Percentiles rank a stretch among this genome's conserved stretches.
phyloP scores from a whole-genome alignment of 75 land plant genomes.

The Picea glauca region DNA sequence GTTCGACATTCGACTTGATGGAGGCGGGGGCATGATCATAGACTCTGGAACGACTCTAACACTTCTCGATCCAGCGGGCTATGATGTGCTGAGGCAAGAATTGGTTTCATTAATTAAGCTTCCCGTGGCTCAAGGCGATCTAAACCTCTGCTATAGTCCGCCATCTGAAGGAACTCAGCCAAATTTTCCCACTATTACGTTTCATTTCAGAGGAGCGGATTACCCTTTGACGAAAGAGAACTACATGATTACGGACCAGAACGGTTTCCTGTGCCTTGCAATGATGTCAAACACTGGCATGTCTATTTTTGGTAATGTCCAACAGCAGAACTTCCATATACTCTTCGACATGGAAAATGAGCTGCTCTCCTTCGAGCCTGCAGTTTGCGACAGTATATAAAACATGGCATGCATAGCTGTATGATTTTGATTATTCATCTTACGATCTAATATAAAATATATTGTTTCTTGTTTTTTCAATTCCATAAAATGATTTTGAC shows the following conservation, averaged over 20 bases:
- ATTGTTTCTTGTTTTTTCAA: too few relatives aligned
- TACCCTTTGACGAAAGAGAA: slow-evolving; percentile 42
- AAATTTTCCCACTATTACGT: slow-evolving; percentile 18
- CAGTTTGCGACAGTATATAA: not conserved
- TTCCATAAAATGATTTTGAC: too few relatives aligned
- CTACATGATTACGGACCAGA: slow-evolving; percentile 21
- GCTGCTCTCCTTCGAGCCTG: slow-evolving; percentile 17
- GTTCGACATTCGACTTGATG: slow-evolving; percentile 15
- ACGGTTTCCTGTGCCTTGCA: slow-evolving; percentile 41
- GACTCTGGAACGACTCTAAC: slow-evolving; percentile 35
- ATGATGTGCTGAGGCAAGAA: slow-evolving; percentile 10
- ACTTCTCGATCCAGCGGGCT: slow-evolving; percentile 10
- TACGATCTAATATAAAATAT: too few relatives aligned
- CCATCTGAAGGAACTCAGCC: not conserved
- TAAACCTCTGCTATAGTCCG: slow-evolving; percentile 49
- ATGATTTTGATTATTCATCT: too few relatives aligned
- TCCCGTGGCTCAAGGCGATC: slow-evolving; percentile 15
- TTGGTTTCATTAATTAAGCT: not conserved
- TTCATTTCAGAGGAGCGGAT: slow-evolving; percentile 40
- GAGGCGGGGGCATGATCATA: slow-evolving; percentile 24
- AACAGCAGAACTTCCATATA: slow-evolving; percentile 58
- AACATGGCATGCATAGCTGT: not conserved
- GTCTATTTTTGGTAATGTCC: slow-evolving; percentile 50
- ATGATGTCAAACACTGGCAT: slow-evolving; percentile 7
- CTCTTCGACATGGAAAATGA: slow-evolving; percentile 33